phyloP scores from a whole-genome alignment of 2,329 filamentous ascomycete species.

The Bimuria novae-zelandiae region DNA sequence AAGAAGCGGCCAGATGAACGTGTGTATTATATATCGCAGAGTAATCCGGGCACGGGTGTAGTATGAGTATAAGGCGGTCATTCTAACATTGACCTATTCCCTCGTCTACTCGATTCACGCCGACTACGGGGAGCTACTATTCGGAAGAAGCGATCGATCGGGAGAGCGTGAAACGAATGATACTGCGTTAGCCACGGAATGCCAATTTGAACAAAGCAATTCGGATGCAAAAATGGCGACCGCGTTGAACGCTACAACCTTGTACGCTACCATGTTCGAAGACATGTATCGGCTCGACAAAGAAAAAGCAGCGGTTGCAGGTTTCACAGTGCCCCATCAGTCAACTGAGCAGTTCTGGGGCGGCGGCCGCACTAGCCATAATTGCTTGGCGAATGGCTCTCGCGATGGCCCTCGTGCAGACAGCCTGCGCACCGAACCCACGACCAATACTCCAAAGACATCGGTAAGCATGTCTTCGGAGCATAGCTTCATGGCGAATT shows the following conservation, averaged over 20 bases:
- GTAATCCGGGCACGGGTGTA: neutral
- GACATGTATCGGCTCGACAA: neutral
- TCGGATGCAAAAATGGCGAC: neutral
- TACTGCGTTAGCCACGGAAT: neutral
- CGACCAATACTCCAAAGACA: slow-evolving; percentile 4
- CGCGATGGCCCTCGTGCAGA: slow-evolving; percentile 11
- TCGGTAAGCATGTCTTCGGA: slow-evolving; percentile 40
- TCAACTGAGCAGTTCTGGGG: neutral
- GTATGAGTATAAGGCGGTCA: neutral
- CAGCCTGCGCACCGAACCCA: slow-evolving; percentile 10
- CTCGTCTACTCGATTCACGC: no score
- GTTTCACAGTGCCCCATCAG: slow-evolving; percentile 3
- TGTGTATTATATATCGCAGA: neutral
- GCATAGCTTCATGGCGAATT: slow-evolving; percentile 46
- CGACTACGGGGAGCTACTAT: no score
- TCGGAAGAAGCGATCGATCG: no score
- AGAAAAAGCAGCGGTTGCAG: slow-evolving; percentile 1
- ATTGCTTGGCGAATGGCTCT: neutral
- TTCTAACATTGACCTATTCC: no score
- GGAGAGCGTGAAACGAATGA: no score
- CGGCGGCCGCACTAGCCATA: neutral
- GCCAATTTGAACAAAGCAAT: neutral
- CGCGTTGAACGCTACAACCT: neutral
- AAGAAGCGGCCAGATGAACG: neutral
- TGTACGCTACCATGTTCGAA: slow-evolving; percentile 2